A percentile compares a stretch with the other conserved stretches of the same genome.
Evolutionary conservation across 768 basidiomycete species (phyloP).

Genomic region (Lentinula aciculospora): DNA sequence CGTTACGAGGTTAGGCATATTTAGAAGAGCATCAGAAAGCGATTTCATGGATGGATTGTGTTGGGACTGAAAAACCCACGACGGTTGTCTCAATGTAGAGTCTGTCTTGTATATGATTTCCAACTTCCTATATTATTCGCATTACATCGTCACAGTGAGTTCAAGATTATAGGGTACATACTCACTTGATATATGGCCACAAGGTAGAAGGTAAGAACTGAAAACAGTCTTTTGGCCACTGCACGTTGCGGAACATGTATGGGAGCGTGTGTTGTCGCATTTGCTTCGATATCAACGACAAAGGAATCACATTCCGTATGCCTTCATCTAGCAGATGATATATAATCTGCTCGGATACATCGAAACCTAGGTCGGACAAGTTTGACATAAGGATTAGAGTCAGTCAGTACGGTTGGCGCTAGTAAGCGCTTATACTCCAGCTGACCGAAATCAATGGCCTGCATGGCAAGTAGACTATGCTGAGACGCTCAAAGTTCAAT

Average conservation of each 20-base stretch:
- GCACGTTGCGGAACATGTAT: neutral
- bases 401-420: too few relatives aligned
- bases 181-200: slow-evolving; percentile 8
- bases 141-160: neutral
- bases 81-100: neutral
- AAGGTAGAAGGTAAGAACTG: slow-evolving; percentile 2
- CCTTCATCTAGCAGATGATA: neutral
- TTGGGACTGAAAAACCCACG: neutral
- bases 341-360: neutral
- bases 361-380: neutral
- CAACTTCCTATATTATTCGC: neutral
- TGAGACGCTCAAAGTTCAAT: too few relatives aligned
- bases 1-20: neutral
- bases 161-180: neutral
- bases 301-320: neutral
- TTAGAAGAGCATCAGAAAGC: neutral
- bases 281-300: neutral
- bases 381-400: neutral
- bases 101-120: neutral
- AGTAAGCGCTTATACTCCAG: too few relatives aligned
- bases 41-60: neutral
- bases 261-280: neutral
- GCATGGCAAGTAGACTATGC: too few relatives aligned
- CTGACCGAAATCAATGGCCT: too few relatives aligned
- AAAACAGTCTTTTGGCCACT: neutral